phyloP scores from a whole-genome alignment of 768 basidiomycete species.

The Leccinum barrowsii region DNA sequence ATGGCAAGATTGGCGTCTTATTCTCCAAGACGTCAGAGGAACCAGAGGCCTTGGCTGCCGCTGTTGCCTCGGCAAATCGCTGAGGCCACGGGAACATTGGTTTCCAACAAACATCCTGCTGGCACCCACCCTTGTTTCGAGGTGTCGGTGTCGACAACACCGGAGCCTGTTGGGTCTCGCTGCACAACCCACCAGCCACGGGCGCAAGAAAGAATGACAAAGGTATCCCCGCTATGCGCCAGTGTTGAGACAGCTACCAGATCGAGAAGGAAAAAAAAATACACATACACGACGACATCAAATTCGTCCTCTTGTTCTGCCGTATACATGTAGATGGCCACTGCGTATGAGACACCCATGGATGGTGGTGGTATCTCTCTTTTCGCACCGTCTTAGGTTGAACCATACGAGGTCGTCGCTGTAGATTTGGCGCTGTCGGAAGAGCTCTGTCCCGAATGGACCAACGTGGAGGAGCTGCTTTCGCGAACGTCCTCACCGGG shows the following conservation, averaged over 20 bases:
- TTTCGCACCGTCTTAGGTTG: conserved; percentile 32
- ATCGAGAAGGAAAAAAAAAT: background rate
- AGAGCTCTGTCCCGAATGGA: conserved; percentile 30
- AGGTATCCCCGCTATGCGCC: conserved; percentile 75
- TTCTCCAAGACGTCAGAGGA: conserved; percentile 37
- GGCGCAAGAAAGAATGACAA: conserved; percentile 89
- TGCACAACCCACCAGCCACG: conserved; percentile 99
- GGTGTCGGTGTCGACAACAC: conserved; percentile 71
- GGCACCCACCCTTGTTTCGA: conserved; percentile 95
- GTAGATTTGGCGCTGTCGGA: conserved; percentile 21
- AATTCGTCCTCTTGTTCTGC: conserved; percentile 99
- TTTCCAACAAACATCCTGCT: conserved; percentile 93
- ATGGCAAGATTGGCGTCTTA: conserved; percentile 81
- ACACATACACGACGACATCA: conserved; percentile 88
- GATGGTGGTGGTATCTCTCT: conserved; percentile 41
- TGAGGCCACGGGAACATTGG: conserved; percentile 83
- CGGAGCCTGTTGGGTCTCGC: conserved; percentile 83
- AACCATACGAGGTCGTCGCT: conserved; percentile 14
- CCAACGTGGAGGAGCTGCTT: conserved; percentile 32
- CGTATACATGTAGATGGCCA: conserved; percentile 98
- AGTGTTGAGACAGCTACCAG: conserved; percentile 4
- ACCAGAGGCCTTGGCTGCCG: conserved; percentile 48
- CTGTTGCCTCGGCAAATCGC: conserved; percentile 79
- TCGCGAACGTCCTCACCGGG: conserved; percentile 45
- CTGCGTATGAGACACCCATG: conserved; percentile 81